These are phyloP conservation scores for Talaromyces sp. DNA, from an alignment of 2,329 filamentous ascomycete species.

Conservation along the genomic window DNA sequence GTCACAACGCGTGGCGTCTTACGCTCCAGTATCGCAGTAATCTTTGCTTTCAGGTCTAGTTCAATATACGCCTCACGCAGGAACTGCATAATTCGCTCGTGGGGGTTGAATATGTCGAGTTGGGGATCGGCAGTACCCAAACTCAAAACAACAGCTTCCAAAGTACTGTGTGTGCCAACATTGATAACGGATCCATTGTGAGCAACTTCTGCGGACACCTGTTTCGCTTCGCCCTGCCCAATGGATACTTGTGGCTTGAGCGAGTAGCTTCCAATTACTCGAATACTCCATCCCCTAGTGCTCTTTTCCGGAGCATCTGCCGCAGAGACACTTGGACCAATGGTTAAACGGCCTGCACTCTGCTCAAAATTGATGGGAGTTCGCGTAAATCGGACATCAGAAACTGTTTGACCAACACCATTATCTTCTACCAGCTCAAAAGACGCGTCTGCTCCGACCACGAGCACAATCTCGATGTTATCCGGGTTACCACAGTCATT, in stretches of 20 bases:
- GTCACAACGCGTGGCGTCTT: neutral
- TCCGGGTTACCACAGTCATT: constrained; percentile 17
- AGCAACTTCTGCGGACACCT: neutral
- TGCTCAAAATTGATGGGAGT: constrained; percentile 4
- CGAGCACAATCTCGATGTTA: constrained; percentile 21
- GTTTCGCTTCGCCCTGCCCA: neutral
- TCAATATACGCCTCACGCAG: constrained; percentile 9
- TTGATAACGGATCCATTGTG: constrained; percentile 7
- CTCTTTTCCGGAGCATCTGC: neutral
- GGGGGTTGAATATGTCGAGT: constrained; percentile 3
- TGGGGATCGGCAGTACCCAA: constrained; percentile 1
- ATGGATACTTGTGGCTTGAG: neutral
- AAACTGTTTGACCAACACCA: neutral
- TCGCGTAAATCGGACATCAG: neutral
- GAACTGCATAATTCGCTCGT: constrained; percentile 1
- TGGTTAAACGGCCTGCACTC: neutral
- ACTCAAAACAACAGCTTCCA: neutral
- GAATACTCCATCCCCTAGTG: constrained; percentile 3
- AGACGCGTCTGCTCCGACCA: constrained; percentile 38
- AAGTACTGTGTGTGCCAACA: neutral
- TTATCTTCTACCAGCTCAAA: constrained; percentile 10
- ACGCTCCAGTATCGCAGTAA: neutral
- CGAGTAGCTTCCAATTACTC: constrained; percentile 1
- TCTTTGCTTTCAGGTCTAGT: constrained; percentile 6
- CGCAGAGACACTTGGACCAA: neutral